A percentile compares a stretch with the other conserved stretches of the same genome.
phyloP scores from a whole-genome alignment of 2,329 filamentous ascomycete species.

The Malbranchea zuffiana region DNA sequence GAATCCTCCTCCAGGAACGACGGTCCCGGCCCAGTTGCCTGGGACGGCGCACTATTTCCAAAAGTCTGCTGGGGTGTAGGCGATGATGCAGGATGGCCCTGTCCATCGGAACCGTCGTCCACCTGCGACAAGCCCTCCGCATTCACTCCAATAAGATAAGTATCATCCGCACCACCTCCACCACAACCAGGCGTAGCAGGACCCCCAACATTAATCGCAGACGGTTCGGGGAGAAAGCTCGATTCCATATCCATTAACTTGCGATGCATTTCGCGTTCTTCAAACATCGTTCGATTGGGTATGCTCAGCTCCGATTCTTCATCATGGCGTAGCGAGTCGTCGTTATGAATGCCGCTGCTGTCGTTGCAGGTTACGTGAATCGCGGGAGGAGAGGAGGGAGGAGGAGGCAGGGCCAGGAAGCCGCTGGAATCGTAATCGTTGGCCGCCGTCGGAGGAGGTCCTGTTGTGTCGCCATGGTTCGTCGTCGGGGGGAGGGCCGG shows the following conservation, averaged over 20 bases:
- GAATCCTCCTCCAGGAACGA: slow-evolving; percentile 13
- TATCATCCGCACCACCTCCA: slow-evolving; percentile 31
- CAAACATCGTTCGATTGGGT: slow-evolving; percentile 36
- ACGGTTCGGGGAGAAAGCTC: slow-evolving; percentile 49
- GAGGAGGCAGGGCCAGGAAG: slow-evolving; percentile 11
- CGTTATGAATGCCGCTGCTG: slow-evolving; percentile 10
- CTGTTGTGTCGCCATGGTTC: slow-evolving; percentile 4
- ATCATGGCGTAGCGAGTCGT: slow-evolving; percentile 15
- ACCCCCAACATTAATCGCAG: slow-evolving; percentile 30
- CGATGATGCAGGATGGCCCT: slow-evolving; percentile 16
- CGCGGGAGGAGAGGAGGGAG: slow-evolving; percentile 3
- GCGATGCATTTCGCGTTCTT: slow-evolving; percentile 49
- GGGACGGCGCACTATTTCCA: slow-evolving; percentile 21
- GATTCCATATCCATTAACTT: slow-evolving; percentile 53
- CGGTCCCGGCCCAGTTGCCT: slow-evolving; percentile 4
- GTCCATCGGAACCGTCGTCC: slow-evolving; percentile 7
- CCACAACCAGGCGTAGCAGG: too few species aligned
- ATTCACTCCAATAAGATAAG: slow-evolving; percentile 32
- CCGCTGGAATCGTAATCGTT: slow-evolving; percentile 12
- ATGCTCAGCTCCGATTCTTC: slow-evolving; percentile 8
- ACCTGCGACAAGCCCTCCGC: slow-evolving; percentile 15
- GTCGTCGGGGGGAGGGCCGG: not conserved
- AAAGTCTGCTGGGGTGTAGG: slow-evolving; percentile 20
- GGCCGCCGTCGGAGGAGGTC: not conserved
- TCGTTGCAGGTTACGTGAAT: slow-evolving; percentile 13